Percentiles rank a stretch among this genome's conserved stretches.
These are phyloP conservation scores for Grigorovia transvaalensis DNA, from an alignment of 805 yeast genomes.

Conservation along the genomic window DNA sequence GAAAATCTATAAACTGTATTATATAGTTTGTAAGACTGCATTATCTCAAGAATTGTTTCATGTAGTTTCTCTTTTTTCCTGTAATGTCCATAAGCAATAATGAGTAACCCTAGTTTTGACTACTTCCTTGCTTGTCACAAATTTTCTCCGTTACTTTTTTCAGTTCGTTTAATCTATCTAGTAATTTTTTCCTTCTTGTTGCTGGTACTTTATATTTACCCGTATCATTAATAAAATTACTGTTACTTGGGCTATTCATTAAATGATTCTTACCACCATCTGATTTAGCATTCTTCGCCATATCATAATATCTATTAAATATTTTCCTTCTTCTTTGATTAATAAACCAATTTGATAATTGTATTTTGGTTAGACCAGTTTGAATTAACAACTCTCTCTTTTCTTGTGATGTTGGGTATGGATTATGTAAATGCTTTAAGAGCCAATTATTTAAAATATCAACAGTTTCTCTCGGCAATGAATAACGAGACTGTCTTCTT, in stretches of 20 bases:
- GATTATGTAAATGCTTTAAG: constrained; percentile 61
- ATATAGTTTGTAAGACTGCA: no score
- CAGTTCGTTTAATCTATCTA: constrained; percentile 27
- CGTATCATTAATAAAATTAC: not conserved
- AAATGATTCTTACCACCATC: not conserved
- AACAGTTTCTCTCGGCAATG: constrained; percentile 71
- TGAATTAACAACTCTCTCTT: constrained; percentile 57
- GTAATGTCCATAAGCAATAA: no score
- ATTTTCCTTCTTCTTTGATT: constrained; percentile 74
- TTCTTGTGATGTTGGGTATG: constrained; percentile 76
- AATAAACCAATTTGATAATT: constrained; percentile 78
- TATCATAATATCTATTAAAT: constrained; percentile 25
- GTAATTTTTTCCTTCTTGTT: constrained; percentile 27
- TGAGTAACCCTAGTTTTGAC: no score
- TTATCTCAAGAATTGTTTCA: no score
- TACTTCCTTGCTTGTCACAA: not conserved
- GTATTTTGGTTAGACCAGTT: constrained; percentile 74
- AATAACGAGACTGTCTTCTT: constrained; percentile 37
- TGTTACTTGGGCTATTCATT: not conserved
- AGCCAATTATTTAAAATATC: constrained; percentile 66
- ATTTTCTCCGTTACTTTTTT: constrained; percentile 10
- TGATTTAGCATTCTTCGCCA: constrained; percentile 2
- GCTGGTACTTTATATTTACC: constrained; percentile 8
- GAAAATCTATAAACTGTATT: not conserved
- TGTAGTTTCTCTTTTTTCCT: no score